Evolutionary conservation across 148 eudicot genomes (phyloP), one percentile per base, ranked within the genome.

Genomic region (Bassia scoparia): DNA sequence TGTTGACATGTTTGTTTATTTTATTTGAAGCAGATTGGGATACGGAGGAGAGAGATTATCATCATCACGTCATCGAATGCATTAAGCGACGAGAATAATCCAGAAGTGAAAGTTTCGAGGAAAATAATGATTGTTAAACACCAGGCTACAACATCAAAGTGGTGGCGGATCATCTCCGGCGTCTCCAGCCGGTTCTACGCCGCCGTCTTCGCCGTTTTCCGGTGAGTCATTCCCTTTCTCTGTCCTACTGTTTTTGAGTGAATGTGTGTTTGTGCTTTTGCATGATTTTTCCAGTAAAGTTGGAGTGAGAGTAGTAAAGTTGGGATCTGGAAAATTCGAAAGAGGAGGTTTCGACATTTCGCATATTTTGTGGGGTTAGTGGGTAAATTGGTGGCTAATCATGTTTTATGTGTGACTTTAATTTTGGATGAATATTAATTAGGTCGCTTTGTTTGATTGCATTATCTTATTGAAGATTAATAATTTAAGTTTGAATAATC

Each of bases 191-290:
- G 85, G 84, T 3, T 67, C 79, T 30, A 79, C 83, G 26, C 81
- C 87, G n/a, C 87, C 87, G 20, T 61, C 48, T 0, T 84, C 87
- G 12, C 87, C 87, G 17, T 84, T 82, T 67, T 79, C 87, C 80
- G 87, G 87, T 84, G 2, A 70, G 84, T 64, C 52, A 58, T 29
- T 35, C 13, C 15, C 27, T 17, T 24, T 50, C 9, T 20, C 41
- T 44, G 53, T 29, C 18, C 3, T n/a, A 27, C 37, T 68, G 8
- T 41, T 41, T n/a, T 17, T 20, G 23, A 3, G 1, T 33, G 1
- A 37, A 3, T 37, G 3, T 37, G 41, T 41, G 16, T 73, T 61
- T 31, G 0, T 4, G 12, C 48, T 66, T 41, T 67, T 17, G 23
- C 23, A 53, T 71, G 65, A 5, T 21, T 62, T 18, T 50, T 68